These are phyloP conservation scores for Entonaema liquescens DNA, from an alignment of 495 filamentous ascomycete species.

Conservation along the genomic window DNA sequence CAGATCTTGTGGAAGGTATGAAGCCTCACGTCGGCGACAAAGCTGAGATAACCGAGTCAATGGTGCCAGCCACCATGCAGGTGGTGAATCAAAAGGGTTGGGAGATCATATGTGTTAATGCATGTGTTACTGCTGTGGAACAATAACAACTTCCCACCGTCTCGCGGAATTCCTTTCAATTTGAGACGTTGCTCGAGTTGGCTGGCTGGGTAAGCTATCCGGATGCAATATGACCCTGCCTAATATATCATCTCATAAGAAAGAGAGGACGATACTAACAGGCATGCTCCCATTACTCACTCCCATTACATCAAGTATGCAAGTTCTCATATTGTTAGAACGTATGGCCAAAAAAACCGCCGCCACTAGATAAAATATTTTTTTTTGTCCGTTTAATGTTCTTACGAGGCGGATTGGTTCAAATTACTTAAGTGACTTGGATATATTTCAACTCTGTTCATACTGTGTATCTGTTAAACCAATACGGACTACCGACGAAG, in stretches of 20 bases:
- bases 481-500: neutral
- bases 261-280: neutral
- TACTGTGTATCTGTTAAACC: constrained; percentile 18
- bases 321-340: neutral
- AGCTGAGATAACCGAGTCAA: constrained; percentile 19
- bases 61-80: constrained; percentile 14
- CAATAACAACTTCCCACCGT: neutral
- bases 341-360: neutral
- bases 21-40: constrained; percentile 16
- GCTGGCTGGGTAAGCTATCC: neutral
- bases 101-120: neutral
- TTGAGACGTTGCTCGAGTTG: constrained; percentile 3
- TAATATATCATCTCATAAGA: constrained; percentile 2
- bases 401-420: neutral
- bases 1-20: constrained; percentile 1
- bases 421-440: neutral
- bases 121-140: constrained; percentile 1
- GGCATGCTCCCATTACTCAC: constrained; percentile 9
- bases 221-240: constrained; percentile 1
- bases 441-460: neutral
- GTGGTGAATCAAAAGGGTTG: neutral
- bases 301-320: neutral
- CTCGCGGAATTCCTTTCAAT: constrained; percentile 15
- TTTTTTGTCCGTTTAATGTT: neutral
- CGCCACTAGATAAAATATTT: neutral